Conservation (phyloP, 2,329 filamentous ascomycete genomes). For the Falciphora oryzae region DNA sequence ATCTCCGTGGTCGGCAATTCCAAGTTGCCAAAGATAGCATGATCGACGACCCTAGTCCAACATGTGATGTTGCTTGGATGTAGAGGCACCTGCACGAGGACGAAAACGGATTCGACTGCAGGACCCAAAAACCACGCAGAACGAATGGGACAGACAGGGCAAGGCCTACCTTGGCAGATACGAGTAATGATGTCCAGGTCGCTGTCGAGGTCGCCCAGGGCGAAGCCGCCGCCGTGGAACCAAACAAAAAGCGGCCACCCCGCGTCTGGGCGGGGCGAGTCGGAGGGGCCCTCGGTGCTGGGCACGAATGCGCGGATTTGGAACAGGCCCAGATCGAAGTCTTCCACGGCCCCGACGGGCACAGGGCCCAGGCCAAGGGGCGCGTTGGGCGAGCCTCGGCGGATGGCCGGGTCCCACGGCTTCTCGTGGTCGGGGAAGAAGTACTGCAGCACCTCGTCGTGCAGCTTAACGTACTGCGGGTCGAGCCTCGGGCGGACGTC, state of each 20-base stretch:
- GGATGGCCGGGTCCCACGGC: constrained; percentile 27
- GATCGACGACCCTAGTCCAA: too few species aligned
- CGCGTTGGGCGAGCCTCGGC: constrained; percentile 20
- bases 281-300: constrained; percentile 13
- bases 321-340: constrained; percentile 20
- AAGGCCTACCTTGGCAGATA: constrained; percentile 20
- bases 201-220: constrained; percentile 27
- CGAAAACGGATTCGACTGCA: constrained; percentile 1
- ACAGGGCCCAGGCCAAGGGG: constrained; percentile 20
- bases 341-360: constrained; percentile 22
- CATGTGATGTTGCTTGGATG: background rate
- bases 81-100: background rate
- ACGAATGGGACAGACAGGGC: background rate
- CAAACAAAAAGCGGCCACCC: constrained; percentile 33
- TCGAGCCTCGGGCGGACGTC: constrained; percentile 26
- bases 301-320: constrained; percentile 24
- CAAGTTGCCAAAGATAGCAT: too few species aligned
- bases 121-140: background rate
- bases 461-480: constrained; percentile 32
- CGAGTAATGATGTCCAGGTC: constrained; percentile 29
- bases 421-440: constrained; percentile 27
- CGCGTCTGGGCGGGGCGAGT: background rate
- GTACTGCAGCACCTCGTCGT: constrained; percentile 31
- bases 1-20: too few species aligned
- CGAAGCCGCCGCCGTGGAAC: constrained; percentile 36